These are phyloP conservation scores for Mucor sp. DNA, from an alignment of 371 early-diverging fungal species.

Conservation along the genomic window DNA sequence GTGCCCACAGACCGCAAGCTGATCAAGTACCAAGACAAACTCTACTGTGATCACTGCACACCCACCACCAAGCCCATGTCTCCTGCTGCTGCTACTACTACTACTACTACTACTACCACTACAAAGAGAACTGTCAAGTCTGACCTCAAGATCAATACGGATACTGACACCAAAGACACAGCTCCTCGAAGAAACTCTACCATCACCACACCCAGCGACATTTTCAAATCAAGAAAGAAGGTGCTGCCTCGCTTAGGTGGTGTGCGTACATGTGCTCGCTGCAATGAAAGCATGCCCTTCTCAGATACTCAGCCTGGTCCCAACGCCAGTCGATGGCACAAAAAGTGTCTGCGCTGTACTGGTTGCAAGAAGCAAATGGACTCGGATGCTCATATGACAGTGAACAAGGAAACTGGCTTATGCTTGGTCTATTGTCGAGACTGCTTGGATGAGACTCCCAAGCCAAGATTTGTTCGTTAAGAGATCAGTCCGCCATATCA, in stretches of 20 bases:
- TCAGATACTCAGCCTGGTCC: slow-evolving; percentile 56
- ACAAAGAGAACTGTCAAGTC: not conserved
- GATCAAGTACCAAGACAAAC: slow-evolving; percentile 52
- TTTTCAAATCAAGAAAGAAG: slow-evolving; percentile 24
- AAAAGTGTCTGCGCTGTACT: slow-evolving; percentile 52
- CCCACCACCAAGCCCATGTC: not conserved
- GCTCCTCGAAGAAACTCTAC: not conserved
- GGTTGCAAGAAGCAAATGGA: slow-evolving; percentile 57
- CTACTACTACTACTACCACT: not conserved
- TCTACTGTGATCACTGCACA: slow-evolving; percentile 64
- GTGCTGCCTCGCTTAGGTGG: slow-evolving; percentile 54
- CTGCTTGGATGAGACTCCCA: slow-evolving; percentile 35
- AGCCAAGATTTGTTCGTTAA: slow-evolving; percentile 30
- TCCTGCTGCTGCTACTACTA: not conserved
- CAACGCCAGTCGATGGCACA: slow-evolving; percentile 56
- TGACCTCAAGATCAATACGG: not conserved
- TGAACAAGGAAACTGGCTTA: slow-evolving; percentile 30
- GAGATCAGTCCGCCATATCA: not conserved
- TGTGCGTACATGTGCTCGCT: slow-evolving; percentile 49
- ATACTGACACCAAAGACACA: not conserved
- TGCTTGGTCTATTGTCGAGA: slow-evolving; percentile 50
- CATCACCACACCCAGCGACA: slow-evolving; percentile 19
- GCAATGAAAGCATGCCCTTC: slow-evolving; percentile 48
- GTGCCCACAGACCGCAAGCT: slow-evolving; percentile 60
- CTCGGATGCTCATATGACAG: slow-evolving; percentile 49